These are phyloP conservation scores for Lachancea sp. DNA, from an alignment of 805 yeast species.

Conservation along the genomic window DNA sequence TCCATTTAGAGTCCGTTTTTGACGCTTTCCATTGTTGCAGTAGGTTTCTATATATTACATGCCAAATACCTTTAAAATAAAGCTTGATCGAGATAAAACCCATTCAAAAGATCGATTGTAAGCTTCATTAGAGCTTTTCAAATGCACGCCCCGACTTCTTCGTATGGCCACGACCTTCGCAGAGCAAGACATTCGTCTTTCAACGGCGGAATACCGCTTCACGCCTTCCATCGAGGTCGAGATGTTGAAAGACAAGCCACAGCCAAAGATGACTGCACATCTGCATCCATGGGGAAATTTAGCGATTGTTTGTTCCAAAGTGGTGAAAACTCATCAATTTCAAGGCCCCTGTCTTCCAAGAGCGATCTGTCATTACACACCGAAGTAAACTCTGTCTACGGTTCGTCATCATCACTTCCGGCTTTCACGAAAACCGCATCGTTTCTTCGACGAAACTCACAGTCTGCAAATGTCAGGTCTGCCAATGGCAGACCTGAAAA, in stretches of 20 bases:
- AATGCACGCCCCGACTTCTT: background rate
- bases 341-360: background rate
- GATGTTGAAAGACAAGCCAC: background rate
- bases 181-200: slow-evolving; percentile 7
- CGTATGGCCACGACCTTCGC: background rate
- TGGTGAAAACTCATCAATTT: background rate
- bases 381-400: slow-evolving; percentile 8
- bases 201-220: slow-evolving; percentile 11
- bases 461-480: background rate
- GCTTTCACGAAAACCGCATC: slow-evolving; percentile 11
- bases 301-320: slow-evolving; percentile 22
- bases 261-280: slow-evolving; percentile 18
- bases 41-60: no score
- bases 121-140: no score
- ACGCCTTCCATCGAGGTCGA: slow-evolving; percentile 3
- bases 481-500: background rate
- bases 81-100: no score
- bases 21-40: no score
- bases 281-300: slow-evolving; percentile 27
- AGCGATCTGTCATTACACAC: slow-evolving; percentile 8
- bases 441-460: background rate
- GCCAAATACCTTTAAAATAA: no score
- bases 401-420: slow-evolving; percentile 7
- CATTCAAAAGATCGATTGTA: background rate
- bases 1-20: no score